Conservation (phyloP, 2,329 filamentous ascomycete genomes). For the Coleophoma crateriformis region DNA sequence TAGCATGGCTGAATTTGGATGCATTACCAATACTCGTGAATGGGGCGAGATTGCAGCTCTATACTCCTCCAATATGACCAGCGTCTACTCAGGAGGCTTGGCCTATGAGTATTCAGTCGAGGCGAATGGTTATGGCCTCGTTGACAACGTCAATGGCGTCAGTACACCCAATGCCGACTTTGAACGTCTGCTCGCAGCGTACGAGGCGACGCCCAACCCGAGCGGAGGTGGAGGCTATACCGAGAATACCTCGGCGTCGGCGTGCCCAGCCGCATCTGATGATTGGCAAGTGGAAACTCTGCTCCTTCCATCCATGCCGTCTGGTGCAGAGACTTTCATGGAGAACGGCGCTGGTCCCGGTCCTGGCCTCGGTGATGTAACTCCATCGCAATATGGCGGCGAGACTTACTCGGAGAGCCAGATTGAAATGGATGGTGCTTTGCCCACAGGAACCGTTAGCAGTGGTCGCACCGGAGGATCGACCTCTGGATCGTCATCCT, state of each 20-base stretch:
- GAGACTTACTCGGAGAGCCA: conserved; percentile 15
- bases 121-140: conserved; percentile 64
- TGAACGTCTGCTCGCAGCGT: conserved; percentile 37
- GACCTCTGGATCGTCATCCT: not conserved
- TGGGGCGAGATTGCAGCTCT: conserved; percentile 77
- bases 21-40: conserved; percentile 72
- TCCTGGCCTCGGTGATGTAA: conserved; percentile 29
- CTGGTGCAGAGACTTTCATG: conserved; percentile 31
- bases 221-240: conserved; percentile 47
- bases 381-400: conserved; percentile 18
- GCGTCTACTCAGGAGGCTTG: conserved; percentile 92
- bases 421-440: not conserved
- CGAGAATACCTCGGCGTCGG: conserved; percentile 24
- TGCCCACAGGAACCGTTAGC: not conserved
- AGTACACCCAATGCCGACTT: conserved; percentile 40
- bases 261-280: conserved; percentile 38
- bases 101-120: conserved; percentile 93
- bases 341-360: conserved; percentile 42
- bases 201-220: conserved; percentile 36
- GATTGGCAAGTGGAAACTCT: conserved; percentile 42
- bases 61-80: conserved; percentile 78
- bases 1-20: conserved; percentile 82
- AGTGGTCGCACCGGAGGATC: not conserved
- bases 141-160: conserved; percentile 23
- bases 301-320: conserved; percentile 41